Evolutionary conservation across 164 flowering plant genomes (phyloP).

Genomic region (Akebia trifoliata): DNA sequence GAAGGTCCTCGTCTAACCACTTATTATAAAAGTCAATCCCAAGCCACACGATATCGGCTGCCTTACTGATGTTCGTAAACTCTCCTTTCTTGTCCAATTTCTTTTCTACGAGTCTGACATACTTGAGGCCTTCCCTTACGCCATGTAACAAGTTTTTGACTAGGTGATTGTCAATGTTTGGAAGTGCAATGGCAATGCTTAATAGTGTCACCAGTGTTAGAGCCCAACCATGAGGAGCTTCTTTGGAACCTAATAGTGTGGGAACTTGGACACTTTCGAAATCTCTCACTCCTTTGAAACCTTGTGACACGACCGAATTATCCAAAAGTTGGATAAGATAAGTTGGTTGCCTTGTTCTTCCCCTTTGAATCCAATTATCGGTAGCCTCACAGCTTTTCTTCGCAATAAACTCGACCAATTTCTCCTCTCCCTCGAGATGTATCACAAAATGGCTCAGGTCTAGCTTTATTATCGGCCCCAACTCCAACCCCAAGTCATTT

Average conservation of each 20-base stretch:
- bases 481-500: slow-evolving; percentile 5
- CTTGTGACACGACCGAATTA: slow-evolving; percentile 20
- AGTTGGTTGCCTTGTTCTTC: slow-evolving; percentile 35
- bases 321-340: slow-evolving; percentile 42
- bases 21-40: slow-evolving; percentile 42
- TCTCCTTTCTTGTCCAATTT: slow-evolving; percentile 27
- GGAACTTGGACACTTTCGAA: slow-evolving; percentile 47
- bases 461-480: slow-evolving; percentile 4
- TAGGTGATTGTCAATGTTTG: slow-evolving; percentile 17
- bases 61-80: slow-evolving; percentile 26
- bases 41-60: slow-evolving; percentile 51
- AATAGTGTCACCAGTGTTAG: slow-evolving; percentile 64
- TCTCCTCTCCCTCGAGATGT: slow-evolving; percentile 62
- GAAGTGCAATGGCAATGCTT: slow-evolving; percentile 55
- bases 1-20: slow-evolving; percentile 54
- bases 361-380: slow-evolving; percentile 31
- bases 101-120: slow-evolving; percentile 35
- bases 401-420: slow-evolving; percentile 36
- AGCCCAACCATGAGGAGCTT: slow-evolving; percentile 61
- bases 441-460: slow-evolving; percentile 35
- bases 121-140: slow-evolving; percentile 42
- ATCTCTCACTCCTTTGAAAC: slow-evolving; percentile 37
- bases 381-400: slow-evolving; percentile 29
- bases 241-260: slow-evolving; percentile 30
- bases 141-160: slow-evolving; percentile 20